Evolutionary conservation across 1,284 basidiomycete species (phyloP), one percentile per base, ranked within the genome.

Genomic region (Moesziomyces parantarcticus): DNA sequence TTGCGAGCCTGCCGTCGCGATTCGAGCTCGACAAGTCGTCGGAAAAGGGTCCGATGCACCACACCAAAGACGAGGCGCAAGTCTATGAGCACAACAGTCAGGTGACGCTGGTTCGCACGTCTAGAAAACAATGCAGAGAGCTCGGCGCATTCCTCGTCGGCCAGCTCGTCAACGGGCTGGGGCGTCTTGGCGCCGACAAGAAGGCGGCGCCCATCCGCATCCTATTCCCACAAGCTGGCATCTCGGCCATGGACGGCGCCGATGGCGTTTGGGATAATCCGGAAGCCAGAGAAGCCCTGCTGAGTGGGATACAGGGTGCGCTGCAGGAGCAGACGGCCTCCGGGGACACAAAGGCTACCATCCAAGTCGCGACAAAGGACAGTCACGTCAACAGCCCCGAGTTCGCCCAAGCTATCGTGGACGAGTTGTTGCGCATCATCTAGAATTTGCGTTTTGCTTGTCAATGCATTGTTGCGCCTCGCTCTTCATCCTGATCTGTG

Each of bases 71-170:
- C 11, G 70, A 60, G 5, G 60, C 53, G 14, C 50, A 44, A 23
- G 48, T 73, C 5, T 68, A 65, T 42, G 50, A 68, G 36, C 70
- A 73, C 48, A 68, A 68, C 34, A 62, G 56, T 21, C 56, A 59
- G 29, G 70, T 68, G 23, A 68, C 70, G 11, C 39, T 73, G 42
- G 57, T 68, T 16, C 59, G 70, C 14, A 64, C 60, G 3, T 58
- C 64, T 2, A 18, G 4, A 18, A 40, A 54, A 14, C 54, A 71
- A 29, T 48, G 52, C 51, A 51, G 51, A 18, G 50, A 65, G 41
- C 44, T 71, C 8, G 68, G 62, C 26, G 16, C 47, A 5, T 48
- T 50, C 22, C 32, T 71, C 3, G 54, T 71, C 21, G 23, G 21
- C 16, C 56, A 45, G 14, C 34, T 67, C n/a, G n/a, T 47, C 18